A percentile compares a stretch with the other conserved stretches of the same genome.
These are phyloP conservation scores for Globisporangium heterothallicum DNA, from an alignment of 352 stramenopile species.

Conservation along the genomic window DNA sequence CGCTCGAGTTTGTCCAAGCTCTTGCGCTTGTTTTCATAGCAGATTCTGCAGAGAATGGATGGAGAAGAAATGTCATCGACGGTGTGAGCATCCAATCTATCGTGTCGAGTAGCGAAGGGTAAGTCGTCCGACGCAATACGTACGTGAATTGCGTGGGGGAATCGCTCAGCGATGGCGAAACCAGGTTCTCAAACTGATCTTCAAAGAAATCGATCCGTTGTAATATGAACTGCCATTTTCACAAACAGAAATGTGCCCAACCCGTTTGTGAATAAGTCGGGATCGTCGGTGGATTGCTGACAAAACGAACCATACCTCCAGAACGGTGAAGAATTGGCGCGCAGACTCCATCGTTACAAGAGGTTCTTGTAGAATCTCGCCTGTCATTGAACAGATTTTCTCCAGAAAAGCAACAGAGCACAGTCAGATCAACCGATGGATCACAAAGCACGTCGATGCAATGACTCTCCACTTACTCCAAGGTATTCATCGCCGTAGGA, in stretches of 20 bases:
- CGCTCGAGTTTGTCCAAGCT: conserved; percentile 62
- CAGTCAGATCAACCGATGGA: background rate
- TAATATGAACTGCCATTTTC: conserved; percentile 41
- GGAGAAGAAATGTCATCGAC: too few species aligned
- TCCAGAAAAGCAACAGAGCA: conserved; percentile 11
- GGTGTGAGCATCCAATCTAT: too few species aligned
- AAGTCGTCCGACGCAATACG: background rate
- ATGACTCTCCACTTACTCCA: conserved; percentile 21
- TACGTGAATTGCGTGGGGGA: conserved; percentile 77
- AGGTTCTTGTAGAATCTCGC: conserved; percentile 63
- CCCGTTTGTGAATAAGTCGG: too few species aligned
- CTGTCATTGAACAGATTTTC: conserved; percentile 49
- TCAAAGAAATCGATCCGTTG: conserved; percentile 58
- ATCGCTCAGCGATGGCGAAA: conserved; percentile 31
- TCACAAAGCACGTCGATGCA: background rate
- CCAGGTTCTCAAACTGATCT: conserved; percentile 42
- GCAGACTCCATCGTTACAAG: conserved; percentile 52
- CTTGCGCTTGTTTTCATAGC: conserved; percentile 69
- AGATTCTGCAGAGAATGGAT: conserved; percentile 38
- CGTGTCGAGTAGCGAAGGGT: too few species aligned
- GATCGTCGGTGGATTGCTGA: too few species aligned
- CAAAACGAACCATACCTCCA: conserved; percentile 32
- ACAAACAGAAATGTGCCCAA: too few species aligned
- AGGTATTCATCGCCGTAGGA: conserved; percentile 67
- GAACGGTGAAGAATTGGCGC: conserved; percentile 57